These are phyloP conservation scores for Apostasia shenzhenica DNA, from an alignment of 106 monocot genomes.

Conservation along the genomic window DNA sequence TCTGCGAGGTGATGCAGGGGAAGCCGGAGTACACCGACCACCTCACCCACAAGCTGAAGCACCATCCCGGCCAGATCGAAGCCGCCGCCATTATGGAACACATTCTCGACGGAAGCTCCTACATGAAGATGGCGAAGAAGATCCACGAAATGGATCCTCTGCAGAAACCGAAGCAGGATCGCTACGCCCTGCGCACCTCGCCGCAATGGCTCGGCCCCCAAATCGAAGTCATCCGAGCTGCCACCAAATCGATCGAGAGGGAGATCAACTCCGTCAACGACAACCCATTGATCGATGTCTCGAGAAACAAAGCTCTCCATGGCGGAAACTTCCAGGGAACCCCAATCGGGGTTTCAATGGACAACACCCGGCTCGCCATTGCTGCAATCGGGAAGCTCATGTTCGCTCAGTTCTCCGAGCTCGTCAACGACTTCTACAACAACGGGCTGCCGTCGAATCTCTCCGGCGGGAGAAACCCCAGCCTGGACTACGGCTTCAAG, in stretches of 20 bases:
- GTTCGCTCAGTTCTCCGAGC: slow-evolving; percentile 90
- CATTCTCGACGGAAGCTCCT: slow-evolving; percentile 58
- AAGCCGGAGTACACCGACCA: slow-evolving; percentile 53
- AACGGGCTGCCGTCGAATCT: slow-evolving; percentile 84
- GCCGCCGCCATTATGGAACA: slow-evolving; percentile 47
- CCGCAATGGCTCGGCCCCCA: too few relatives aligned
- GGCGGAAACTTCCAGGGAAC: slow-evolving; percentile 97
- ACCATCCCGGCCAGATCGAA: slow-evolving; percentile 48
- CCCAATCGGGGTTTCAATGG: slow-evolving; percentile 43
- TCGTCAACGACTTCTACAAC: slow-evolving; percentile 91
- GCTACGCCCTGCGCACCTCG: too few relatives aligned
- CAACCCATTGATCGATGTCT: slow-evolving; percentile 87
- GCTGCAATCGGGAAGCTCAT: slow-evolving; percentile 80
- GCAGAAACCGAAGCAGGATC: slow-evolving; percentile 54
- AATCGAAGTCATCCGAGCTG: slow-evolving; percentile 48
- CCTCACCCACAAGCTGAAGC: slow-evolving; percentile 44
- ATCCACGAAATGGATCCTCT: slow-evolving; percentile 50
- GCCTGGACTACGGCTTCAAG: slow-evolving; percentile 23
- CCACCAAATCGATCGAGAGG: slow-evolving; percentile 62
- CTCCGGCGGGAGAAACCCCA: slow-evolving; percentile 69
- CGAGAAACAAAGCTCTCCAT: slow-evolving; percentile 66
- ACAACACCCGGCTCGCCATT: too few relatives aligned
- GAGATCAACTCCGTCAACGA: slow-evolving; percentile 96
- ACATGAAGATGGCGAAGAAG: slow-evolving; percentile 46
- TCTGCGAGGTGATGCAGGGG: slow-evolving; percentile 1